phyloP scores from a whole-genome alignment of 371 early-diverging fungal species.

The Mortierella sp. region DNA sequence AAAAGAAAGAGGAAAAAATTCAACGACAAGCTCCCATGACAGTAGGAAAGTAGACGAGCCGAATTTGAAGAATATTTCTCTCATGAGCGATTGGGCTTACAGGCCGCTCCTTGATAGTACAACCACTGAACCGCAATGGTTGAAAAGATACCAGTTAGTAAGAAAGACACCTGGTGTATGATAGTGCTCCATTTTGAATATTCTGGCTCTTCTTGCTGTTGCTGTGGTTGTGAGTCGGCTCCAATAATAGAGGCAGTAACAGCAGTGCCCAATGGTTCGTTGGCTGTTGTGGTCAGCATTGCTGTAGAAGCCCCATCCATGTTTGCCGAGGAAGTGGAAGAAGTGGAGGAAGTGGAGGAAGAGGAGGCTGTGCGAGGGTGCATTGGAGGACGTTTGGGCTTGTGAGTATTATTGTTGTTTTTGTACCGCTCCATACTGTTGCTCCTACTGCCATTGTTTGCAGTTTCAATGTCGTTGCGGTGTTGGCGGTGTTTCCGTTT shows the following conservation, averaged over 20 bases:
- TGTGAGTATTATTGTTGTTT: not conserved
- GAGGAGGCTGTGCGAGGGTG: no score
- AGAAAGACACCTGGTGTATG: slow-evolving; percentile 67
- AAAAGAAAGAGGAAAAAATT: not conserved
- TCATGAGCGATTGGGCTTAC: slow-evolving; percentile 53
- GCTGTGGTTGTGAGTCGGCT: not conserved
- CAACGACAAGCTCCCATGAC: not conserved
- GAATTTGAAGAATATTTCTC: no score
- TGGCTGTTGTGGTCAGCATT: slow-evolving; percentile 8
- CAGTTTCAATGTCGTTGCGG: not conserved
- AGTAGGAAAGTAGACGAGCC: no score
- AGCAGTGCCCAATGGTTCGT: slow-evolving; percentile 16
- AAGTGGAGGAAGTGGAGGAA: not conserved
- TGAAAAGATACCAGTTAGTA: slow-evolving; percentile 67
- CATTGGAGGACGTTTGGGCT: not conserved
- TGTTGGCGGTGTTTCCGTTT: slow-evolving; percentile 22
- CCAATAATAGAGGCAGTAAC: not conserved
- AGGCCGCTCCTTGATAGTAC: slow-evolving; percentile 76
- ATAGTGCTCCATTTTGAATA: slow-evolving; percentile 56
- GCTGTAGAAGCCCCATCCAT: slow-evolving; percentile 15
- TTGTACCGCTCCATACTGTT: not conserved
- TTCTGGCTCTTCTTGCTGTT: slow-evolving; percentile 4
- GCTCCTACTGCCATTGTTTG: not conserved
- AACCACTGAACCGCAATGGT: slow-evolving; percentile 74
- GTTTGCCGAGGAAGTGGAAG: not conserved